Evolutionary conservation across 371 early-diverging fungal genomes (phyloP).

Genomic region (Mortierella polycephala): DNA sequence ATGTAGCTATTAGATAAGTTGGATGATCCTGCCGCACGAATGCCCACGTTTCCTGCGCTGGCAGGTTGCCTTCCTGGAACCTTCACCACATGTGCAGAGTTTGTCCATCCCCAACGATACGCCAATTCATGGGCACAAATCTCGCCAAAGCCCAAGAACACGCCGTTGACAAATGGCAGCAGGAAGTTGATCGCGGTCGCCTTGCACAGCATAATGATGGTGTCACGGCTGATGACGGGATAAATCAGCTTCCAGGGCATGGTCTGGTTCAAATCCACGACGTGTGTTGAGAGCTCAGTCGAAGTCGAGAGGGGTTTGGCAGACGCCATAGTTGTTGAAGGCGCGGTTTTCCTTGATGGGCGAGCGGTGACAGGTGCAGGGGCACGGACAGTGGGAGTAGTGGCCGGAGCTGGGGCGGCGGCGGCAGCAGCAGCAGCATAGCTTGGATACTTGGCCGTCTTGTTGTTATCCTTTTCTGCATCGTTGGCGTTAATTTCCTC

Average conservation of each 20-base stretch:
- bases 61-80: slow-evolving; percentile 45
- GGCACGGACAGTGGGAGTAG: slow-evolving; percentile 2
- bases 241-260: slow-evolving; percentile 54
- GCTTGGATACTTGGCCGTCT: not conserved
- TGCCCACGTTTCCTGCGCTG: slow-evolving; percentile 22
- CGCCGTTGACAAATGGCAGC: slow-evolving; percentile 82
- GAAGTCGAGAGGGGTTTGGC: not conserved
- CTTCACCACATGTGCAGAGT: slow-evolving; percentile 39
- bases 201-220: slow-evolving; percentile 35
- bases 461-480: not conserved
- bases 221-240: slow-evolving; percentile 45
- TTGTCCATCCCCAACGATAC: slow-evolving; percentile 79
- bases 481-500: slow-evolving; percentile 11
- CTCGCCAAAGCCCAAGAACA: slow-evolving; percentile 87
- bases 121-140: slow-evolving; percentile 83
- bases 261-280: slow-evolving; percentile 48
- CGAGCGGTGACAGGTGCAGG: slow-evolving; percentile 1
- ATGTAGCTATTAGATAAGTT: slow-evolving; percentile 22
- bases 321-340: not conserved
- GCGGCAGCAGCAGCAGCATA: not conserved
- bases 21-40: slow-evolving; percentile 29
- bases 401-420: not conserved
- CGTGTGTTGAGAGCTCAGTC: slow-evolving; percentile 22
- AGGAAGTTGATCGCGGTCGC: slow-evolving; percentile 68
- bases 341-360: not conserved